Percentiles rank a stretch among this genome's conserved stretches.
Evolutionary conservation across 2,329 filamentous ascomycete genomes (phyloP).

Genomic region (Chaetothyriales sp.): DNA sequence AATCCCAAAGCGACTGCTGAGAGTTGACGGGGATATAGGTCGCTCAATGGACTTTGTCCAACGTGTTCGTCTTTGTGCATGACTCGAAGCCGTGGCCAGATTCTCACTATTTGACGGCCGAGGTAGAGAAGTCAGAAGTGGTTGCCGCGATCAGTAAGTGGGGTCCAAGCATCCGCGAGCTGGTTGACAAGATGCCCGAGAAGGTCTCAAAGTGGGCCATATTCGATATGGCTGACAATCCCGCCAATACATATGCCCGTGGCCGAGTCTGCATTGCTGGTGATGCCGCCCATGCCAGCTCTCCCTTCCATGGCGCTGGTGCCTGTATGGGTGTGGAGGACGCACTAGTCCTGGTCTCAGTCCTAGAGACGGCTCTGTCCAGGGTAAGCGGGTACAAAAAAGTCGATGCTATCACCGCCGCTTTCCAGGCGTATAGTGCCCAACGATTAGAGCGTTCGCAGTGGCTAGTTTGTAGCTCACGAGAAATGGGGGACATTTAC

Average conservation of each 20-base stretch:
- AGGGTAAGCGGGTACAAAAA: neutral
- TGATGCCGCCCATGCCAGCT: too few species aligned
- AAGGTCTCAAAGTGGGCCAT: constrained; percentile 21
- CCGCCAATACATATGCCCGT: constrained; percentile 21
- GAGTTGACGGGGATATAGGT: too few species aligned
- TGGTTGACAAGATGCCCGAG: constrained; percentile 10
- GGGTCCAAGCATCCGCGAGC: constrained; percentile 19
- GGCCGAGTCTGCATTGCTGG: too few species aligned
- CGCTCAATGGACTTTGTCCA: too few species aligned
- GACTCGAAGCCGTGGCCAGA: too few species aligned
- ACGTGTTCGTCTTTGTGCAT: too few species aligned
- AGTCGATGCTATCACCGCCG: neutral
- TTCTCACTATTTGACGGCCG: too few species aligned
- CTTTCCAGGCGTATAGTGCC: neutral
- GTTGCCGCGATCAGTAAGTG: too few species aligned
- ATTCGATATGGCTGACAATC: constrained; percentile 26
- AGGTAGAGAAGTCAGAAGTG: too few species aligned
- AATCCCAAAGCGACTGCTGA: too few species aligned
- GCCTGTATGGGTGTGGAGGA: too few species aligned
- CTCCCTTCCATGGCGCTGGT: too few species aligned
- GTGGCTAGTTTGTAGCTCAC: constrained; percentile 7
- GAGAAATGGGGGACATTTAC: constrained; percentile 7
- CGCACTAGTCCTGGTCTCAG: neutral
- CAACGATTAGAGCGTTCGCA: constrained; percentile 5
- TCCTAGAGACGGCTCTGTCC: neutral